Evolutionary conservation across 768 basidiomycete genomes (phyloP), one percentile per base, ranked within the genome.

Genomic region (Agaricus subrufescens): DNA sequence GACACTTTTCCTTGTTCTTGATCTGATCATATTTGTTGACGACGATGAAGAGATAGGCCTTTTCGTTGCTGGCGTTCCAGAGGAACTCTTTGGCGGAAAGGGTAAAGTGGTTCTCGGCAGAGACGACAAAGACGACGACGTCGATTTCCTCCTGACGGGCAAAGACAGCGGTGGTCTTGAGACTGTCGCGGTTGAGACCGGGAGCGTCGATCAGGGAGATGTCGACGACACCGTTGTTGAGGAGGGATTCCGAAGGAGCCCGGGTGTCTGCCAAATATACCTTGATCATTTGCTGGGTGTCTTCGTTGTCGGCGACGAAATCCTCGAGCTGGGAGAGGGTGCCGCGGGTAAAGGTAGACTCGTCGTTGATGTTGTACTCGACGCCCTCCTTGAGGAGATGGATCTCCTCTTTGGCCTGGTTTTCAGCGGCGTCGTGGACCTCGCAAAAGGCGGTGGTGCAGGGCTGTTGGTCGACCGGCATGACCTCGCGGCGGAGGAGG

Each of bases 151-250:
- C 90, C 70, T 98, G 97, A 15, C 94, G 90, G 34, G 95, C 84
- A 63, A 99, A 98, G 50, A 97, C 76, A 6, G 93, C 91, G 3
- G 96, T 99, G 1, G 97, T 99, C 74, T 96, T 89, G 66, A 94
- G 65, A 58, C 86, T 91, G 71, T 99, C 97, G 46, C 94, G 86
- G 71, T 99, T 99, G 51, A 99, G 84, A 52, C 97, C 97, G 2
- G 97, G 97, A 0, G 95, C 96, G 62, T 99, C 97, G 68, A 98
- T 98, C 65, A 98, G 89, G 10, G 95, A 95, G 64, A 98, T 98
- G 68, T 97, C 92, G 65, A 97, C 94, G 52, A 97, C 86, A 58
- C 94, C 94, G 66, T 96, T 98, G 76, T 90, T 91, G 54, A 97
- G 80, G 38, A 97, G 85, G 2, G 95, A 95, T 65, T 89, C 85